Conservation (phyloP, 2,329 filamentous ascomycete species). For the Amphichorda felina region DNA sequence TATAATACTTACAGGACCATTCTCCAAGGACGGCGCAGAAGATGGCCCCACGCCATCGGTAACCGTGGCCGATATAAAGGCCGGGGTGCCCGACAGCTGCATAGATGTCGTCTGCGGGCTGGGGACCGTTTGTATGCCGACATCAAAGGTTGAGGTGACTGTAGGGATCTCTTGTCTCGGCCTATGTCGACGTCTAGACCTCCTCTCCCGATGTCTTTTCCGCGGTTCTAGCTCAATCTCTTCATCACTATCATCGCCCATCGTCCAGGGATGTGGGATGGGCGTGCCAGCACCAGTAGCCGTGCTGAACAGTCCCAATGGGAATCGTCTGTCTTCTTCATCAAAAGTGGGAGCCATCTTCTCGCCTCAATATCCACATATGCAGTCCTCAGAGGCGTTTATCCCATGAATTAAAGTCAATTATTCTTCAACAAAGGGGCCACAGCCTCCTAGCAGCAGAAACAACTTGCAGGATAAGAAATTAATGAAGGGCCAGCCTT, state of each 20-base stretch:
- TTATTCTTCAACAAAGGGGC: too few relatives aligned
- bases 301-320: neutral
- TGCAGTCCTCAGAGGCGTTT: too few relatives aligned
- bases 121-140: too few relatives aligned
- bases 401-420: too few relatives aligned
- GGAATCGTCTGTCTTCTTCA: neutral
- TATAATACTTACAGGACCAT: too few relatives aligned
- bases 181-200: neutral
- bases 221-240: neutral
- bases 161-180: neutral
- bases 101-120: too few relatives aligned
- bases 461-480: slow-evolving; percentile 1
- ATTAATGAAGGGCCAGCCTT: slow-evolving; percentile 5
- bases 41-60: too few relatives aligned
- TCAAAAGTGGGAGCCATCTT: neutral
- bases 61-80: too few relatives aligned
- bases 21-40: too few relatives aligned
- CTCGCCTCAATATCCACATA: too few relatives aligned
- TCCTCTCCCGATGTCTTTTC: neutral
- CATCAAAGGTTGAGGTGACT: too few relatives aligned
- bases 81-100: too few relatives aligned
- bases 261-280: slow-evolving; percentile 10
- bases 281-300: neutral
- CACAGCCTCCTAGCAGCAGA: neutral
- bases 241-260: slow-evolving; percentile 10